phyloP scores from a whole-genome alignment of 2,329 filamentous ascomycete species.

The Helotiales sp. region DNA sequence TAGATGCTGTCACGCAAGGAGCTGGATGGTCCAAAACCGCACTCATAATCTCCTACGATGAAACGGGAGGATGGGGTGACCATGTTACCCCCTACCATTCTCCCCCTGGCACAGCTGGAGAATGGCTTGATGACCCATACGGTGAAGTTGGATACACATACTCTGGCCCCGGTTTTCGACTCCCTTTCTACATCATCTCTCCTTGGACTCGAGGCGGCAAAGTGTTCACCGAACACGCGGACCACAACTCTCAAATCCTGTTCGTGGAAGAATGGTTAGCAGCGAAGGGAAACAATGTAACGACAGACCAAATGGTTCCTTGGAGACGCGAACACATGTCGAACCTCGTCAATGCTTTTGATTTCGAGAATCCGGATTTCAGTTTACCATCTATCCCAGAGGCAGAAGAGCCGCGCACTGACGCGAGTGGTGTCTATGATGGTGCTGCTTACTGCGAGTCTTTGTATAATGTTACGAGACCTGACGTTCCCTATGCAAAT shows the following conservation, averaged over 20 bases:
- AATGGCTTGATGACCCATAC: conserved; percentile 52
- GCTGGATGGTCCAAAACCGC: conserved; percentile 42
- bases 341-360: conserved; percentile 47
- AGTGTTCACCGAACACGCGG: conserved; percentile 54
- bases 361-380: conserved; percentile 47
- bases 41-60: conserved; percentile 25
- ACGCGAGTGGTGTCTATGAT: conserved; percentile 44
- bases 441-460: conserved; percentile 46
- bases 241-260: conserved; percentile 55
- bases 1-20: conserved; percentile 50
- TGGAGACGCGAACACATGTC: conserved; percentile 50
- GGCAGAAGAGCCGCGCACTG: conserved; percentile 43
- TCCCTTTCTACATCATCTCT: conserved; percentile 56
- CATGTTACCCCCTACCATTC: conserved; percentile 54
- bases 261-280: conserved; percentile 53
- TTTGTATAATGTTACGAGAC: conserved; percentile 37
- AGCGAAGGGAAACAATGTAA: conserved; percentile 42
- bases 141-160: conserved; percentile 42
- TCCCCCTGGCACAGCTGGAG: conserved; percentile 48
- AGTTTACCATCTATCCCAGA: conserved; percentile 47
- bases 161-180: conserved; percentile 45
- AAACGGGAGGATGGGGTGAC: conserved; percentile 56
- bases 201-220: conserved; percentile 54
- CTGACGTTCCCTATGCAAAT: conserved; percentile 49
- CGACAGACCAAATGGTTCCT: conserved; percentile 43